Base-by-base conservation (phyloP, 2,329 filamentous ascomycete species). In the Colletotrichum sp. region DNA sequence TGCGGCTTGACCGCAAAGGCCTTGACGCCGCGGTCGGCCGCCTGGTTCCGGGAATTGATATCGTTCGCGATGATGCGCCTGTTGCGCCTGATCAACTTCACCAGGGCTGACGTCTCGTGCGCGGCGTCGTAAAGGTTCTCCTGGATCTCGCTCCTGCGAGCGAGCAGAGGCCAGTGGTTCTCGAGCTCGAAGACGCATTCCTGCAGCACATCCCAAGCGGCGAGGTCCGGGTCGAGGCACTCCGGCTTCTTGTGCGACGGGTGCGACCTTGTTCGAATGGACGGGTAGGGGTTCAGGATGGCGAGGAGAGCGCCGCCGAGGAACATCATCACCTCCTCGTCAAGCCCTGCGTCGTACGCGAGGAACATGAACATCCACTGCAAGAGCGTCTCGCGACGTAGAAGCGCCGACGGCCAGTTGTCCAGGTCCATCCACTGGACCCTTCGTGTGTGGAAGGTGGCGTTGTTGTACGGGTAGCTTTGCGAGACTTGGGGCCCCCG, bases 261-360 rank as follows among this genome's bases (percentile, higher is more conserved):
- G 16, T 69, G 74, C 15, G 34, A 8, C 5, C 3, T 5, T 12
- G 9, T 4, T 2, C 44, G 30, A 12, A 28, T 16, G 18, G 49
- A 65, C n/a, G 70, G 74, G 34, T 71, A 76, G 32, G 71, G 74
- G 24, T 76, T 76, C 44, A 76, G 74, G n/a, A 76, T 49, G 32
- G 64, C 70, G 26, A 76, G 71, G 34, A 76, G 59, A 7, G n/a
- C 44, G 6, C 57, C 49, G n/a, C 32, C 74, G 26, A 76, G 15
- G 6, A 32, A 74, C 30, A 66, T 60, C 71, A 76, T 76, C 9
- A 76, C 57, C 32, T 65, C 21, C 16, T 74, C 74, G 59, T 74
- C 59, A 3, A 76, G 74, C 15, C 74, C 74, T 26, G 18, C 44
- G 30, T 76, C 74, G 6, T 36, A 28, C 16, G 74, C 74, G 18